Evolutionary conservation across 2,329 filamentous ascomycete species (phyloP).

Genomic region (Botrytis paeoniae): DNA sequence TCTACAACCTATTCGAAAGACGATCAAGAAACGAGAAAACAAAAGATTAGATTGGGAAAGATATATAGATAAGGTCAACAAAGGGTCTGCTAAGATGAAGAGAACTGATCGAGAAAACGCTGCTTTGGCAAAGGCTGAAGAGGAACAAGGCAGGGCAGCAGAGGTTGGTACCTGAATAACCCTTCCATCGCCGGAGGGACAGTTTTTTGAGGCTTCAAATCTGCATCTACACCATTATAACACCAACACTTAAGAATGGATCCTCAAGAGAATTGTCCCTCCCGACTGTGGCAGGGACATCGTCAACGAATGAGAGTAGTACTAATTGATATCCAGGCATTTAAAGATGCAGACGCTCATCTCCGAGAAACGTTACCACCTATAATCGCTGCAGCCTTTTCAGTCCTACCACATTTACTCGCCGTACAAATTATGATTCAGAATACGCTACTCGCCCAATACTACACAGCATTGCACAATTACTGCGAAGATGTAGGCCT

Average conservation of each 20-base stretch:
- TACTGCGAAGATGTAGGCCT: constrained; percentile 69
- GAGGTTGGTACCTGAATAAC: constrained; percentile 48
- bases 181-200: neutral
- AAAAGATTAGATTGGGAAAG: constrained; percentile 80
- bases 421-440: constrained; percentile 71
- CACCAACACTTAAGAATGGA: neutral
- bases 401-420: constrained; percentile 69
- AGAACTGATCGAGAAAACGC: constrained; percentile 71
- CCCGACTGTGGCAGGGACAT: neutral
- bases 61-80: constrained; percentile 68
- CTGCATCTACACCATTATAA: neutral
- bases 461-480: constrained; percentile 73
- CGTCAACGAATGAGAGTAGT: constrained; percentile 20
- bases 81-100: constrained; percentile 65
- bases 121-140: constrained; percentile 67
- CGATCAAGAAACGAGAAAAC: constrained; percentile 81
- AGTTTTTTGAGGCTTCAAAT: neutral
- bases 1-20: constrained; percentile 72
- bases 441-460: constrained; percentile 71
- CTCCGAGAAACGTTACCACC: constrained; percentile 69
- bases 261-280: neutral
- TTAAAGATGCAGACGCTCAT: constrained; percentile 71
- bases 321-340: constrained; percentile 51
- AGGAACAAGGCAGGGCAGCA: constrained; percentile 62
- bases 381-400: constrained; percentile 67